Evolutionary conservation across 306 rosid species (phyloP), one percentile per base, ranked within the genome.

Genomic region (Hylodesmum podocarpum): DNA sequence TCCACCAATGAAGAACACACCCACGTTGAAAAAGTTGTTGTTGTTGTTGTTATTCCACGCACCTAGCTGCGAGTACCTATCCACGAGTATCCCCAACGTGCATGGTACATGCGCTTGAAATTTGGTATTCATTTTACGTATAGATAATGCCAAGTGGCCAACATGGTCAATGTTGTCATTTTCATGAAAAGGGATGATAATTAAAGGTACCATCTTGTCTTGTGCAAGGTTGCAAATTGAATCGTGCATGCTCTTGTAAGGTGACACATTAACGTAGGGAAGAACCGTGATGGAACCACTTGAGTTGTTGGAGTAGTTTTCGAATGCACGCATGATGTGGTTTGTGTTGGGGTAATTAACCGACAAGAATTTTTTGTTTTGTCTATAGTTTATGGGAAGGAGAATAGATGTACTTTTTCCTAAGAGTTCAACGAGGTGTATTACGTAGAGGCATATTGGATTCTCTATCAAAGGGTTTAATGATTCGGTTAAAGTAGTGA

Each of bases 71-170:
- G 85, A 81, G 37, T 76, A 46, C 51, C 85, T 61, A 12, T 92
- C 96, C 5, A 92, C 91, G 0, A 92, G 84, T 41, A 90, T 71
- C 10, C 97, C 97, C 49, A 92, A 78, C 0, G 93, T 85, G 81
- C 88, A 88, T 0, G 89, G 90, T 2, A 76, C 79, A 0, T 16
- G 29, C 0, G 39, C 58, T 57, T 82, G 88, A 14, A 88, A 44
- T 4, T 31, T 78, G 0, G 33, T 0, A 24, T 89, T 91, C 67
- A 88, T 61, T 15, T 74, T 86, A 3, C 86, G 85, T 0, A 89
- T 72, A 3, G 76, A 12, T 0, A 24, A 1, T 0, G 69, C 13
- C 16, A 18, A 15, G 31, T 36, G 61, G 6, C 43, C 58, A 0
- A 24, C 61, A 6, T 41, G 58, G n/a, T 81, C 67, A 33, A 57